Base-by-base conservation (phyloP, 257 asterid genomes). In the Cordia subcordata region DNA sequence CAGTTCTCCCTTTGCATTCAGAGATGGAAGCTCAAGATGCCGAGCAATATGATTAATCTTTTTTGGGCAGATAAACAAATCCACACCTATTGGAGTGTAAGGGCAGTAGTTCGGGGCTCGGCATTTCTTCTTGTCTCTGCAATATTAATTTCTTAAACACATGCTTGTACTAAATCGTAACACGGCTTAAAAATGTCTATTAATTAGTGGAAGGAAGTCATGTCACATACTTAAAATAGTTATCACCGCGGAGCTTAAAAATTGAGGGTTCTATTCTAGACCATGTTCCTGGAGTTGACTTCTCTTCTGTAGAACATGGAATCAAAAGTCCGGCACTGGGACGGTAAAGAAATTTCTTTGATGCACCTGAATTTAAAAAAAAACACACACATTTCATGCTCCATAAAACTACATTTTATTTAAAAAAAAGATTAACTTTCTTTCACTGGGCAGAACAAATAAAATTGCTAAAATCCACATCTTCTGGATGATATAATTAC, bases 51-150 rank as follows among this genome's bases (percentile, higher is more conserved):
- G 97, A 74, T 71, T 79, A 60, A 93, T 78, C 88, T 89, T 93
- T 67, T 74, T 80, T 21, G 78, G 68, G 54, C 85, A 74, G 38
- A 86, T 69, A 74, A 86, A 93, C 66, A 93, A 61, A 73, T 93
- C 99, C 33, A 82, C 95, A 13, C 99, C 99, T 32, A 93, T 75
- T 22, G 99, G 94, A 55, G 69, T 74, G 77, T 93, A 93, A 21
- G 99, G 95, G 66, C 85, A 63, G 54, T 13, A 64, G 61, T 79
- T 79, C 15, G 92, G 89, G 21, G 97, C 97, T 44, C 91, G 83
- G 77, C 44, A 38, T 75, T 93, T 89, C 91, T 87, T 93, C 90
- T 86, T 93, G 66, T 93, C 99, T 70, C 99, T 93, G 89, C 76
- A 77, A 68, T 50, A 64, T 33, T 49, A 70, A 58, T 52, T 55